These are phyloP conservation scores for Pichia scutulata DNA, from an alignment of 805 yeast species.

Conservation along the genomic window DNA sequence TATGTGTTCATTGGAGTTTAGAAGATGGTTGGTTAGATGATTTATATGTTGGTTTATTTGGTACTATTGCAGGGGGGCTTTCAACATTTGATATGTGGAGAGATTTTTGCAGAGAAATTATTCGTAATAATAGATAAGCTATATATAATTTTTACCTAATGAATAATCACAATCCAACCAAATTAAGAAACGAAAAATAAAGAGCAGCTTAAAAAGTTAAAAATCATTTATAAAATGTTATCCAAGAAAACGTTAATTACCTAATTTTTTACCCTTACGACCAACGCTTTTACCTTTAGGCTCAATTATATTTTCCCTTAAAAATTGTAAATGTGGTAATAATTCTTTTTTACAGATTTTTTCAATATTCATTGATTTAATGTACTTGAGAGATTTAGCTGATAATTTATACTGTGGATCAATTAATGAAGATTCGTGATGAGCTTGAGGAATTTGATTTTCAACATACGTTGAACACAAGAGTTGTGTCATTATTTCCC, in stretches of 20 bases:
- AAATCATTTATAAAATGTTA: too few species aligned
- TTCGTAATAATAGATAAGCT: not conserved
- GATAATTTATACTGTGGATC: constrained; percentile 8
- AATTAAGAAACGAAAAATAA: not conserved
- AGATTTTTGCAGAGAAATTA: constrained; percentile 12
- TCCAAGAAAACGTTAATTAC: not conserved
- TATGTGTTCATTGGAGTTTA: constrained; percentile 33
- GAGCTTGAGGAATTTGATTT: not conserved
- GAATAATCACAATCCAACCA: too few species aligned
- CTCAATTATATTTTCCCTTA: constrained; percentile 15
- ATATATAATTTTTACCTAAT: too few species aligned
- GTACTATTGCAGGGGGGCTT: constrained; percentile 22
- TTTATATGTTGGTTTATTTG: constrained; percentile 29
- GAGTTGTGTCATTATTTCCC: constrained; percentile 32
- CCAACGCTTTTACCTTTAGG: not conserved
- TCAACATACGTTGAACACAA: constrained; percentile 24
- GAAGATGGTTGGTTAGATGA: constrained; percentile 28
- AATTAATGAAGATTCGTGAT: constrained; percentile 16
- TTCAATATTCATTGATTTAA: constrained; percentile 19
- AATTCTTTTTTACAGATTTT: constrained; percentile 26
- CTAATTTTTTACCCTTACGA: not conserved
- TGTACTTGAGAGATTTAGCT: constrained; percentile 22
- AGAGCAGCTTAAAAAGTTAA: not conserved
- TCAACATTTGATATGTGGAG: constrained; percentile 18
- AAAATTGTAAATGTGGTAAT: constrained; percentile 30